Evolutionary conservation across 108 stramenopile species (phyloP).

Genomic region (Nitzschia palea): DNA sequence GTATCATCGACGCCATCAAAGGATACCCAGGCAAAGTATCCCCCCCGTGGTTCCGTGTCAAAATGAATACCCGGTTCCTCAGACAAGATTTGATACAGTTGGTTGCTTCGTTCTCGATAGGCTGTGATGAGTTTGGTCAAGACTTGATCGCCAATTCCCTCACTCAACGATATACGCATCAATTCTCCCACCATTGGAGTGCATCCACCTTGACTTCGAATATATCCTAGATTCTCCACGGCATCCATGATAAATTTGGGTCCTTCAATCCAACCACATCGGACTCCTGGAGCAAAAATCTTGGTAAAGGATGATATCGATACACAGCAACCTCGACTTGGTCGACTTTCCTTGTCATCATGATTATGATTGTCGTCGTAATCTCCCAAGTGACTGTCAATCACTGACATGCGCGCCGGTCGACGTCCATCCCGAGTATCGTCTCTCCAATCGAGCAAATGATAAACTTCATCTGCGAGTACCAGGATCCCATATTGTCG

Average conservation of each 20-base stretch:
- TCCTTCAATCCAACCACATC: constrained; percentile 75
- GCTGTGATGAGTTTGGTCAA: constrained; percentile 42
- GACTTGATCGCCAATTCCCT: constrained; percentile 42
- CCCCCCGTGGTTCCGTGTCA: constrained; percentile 33
- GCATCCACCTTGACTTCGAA: constrained; percentile 64
- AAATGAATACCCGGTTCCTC: constrained; percentile 40
- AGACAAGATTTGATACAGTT: constrained; percentile 34
- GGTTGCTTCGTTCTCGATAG: constrained; percentile 41
- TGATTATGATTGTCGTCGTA: not conserved
- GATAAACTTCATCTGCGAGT: constrained; percentile 76
- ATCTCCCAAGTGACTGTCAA: constrained; percentile 21
- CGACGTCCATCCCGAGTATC: constrained; percentile 15
- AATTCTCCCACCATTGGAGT: constrained; percentile 63
- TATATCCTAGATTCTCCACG: constrained; percentile 52
- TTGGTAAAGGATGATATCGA: constrained; percentile 78
- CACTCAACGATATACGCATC: constrained; percentile 39
- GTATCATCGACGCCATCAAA: constrained; percentile 50
- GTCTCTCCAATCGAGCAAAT: constrained; percentile 62
- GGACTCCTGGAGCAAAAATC: constrained; percentile 67
- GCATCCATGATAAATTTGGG: constrained; percentile 42
- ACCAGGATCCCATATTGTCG: constrained; percentile 47
- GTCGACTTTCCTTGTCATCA: no score
- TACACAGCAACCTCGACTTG: constrained; percentile 53
- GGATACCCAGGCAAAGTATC: constrained; percentile 67
- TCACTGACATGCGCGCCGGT: constrained; percentile 52